These are phyloP conservation scores for Suillus occidentalis DNA, from an alignment of 768 basidiomycete species.

Conservation along the genomic window DNA sequence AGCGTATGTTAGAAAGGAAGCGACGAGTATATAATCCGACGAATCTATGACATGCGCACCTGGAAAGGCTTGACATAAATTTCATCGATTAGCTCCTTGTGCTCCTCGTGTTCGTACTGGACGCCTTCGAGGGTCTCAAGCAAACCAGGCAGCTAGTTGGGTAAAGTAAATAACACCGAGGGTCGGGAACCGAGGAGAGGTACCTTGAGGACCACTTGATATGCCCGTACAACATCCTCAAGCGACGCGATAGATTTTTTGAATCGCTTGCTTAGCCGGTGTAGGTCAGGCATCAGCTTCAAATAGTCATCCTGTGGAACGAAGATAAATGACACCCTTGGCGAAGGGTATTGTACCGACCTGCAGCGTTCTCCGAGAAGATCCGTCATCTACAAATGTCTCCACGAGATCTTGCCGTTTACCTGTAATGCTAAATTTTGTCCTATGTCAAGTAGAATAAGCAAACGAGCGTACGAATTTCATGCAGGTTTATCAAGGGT, in stretches of 20 bases:
- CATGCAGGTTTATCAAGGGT: conserved; percentile 89
- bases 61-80: conserved; percentile 61
- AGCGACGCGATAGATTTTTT: conserved; percentile 80
- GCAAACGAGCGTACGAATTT: conserved; percentile 60
- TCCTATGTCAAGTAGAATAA: conserved; percentile 2
- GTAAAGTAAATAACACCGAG: neutral
- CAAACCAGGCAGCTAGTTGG: conserved; percentile 68
- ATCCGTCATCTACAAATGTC: conserved; percentile 76
- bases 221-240: conserved; percentile 94
- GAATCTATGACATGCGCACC: conserved; percentile 38
- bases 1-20: neutral
- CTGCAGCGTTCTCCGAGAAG: conserved; percentile 70
- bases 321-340: conserved; percentile 1
- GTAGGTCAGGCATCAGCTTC: conserved; percentile 91
- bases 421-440: conserved; percentile 40
- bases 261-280: conserved; percentile 88
- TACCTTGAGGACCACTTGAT: conserved; percentile 89
- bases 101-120: conserved; percentile 45
- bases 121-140: conserved; percentile 59
- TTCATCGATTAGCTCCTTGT: conserved; percentile 60
- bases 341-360: conserved; percentile 37
- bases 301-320: conserved; percentile 74
- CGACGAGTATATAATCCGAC: neutral
- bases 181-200: neutral
- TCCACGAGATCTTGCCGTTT: conserved; percentile 89